Base-by-base conservation (phyloP, 2,329 filamentous ascomycete species). In the Neonectria faginata region DNA sequence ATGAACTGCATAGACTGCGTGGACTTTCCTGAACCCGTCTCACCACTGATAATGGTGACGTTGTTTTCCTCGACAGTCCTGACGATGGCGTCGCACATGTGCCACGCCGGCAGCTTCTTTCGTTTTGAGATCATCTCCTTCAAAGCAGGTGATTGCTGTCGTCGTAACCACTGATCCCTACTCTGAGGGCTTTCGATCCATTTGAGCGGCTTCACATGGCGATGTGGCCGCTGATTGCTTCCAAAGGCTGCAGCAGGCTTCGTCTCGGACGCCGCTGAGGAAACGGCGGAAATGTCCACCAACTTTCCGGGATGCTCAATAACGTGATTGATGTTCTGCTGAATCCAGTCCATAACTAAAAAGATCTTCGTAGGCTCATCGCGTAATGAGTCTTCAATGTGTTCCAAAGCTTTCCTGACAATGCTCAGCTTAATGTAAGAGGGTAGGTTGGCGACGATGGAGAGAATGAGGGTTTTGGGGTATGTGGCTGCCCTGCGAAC, bases 1-100 rank as follows among this genome's bases (percentile, higher is more conserved):
- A 99, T 86, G 78, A 98, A 99, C 77, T 99, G 96, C 36, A 98
- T 93, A 2, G 93, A 96, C 78, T 99, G 96, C 0, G 96, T 98
- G 53, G 93, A 97, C 79, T 99, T 99, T 75, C 96, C 96, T 18
- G 93, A 97, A 57, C 96, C 96, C 4, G 96, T 99, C 80, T 98
- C 96, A 70, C 96, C 96, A 47, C 94, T 97, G 72, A 99, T 96
- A 73, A 99, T 97, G 1, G 93, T 97, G 55, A 99, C 94, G 78
- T 97, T 91, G 74, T 95, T 89, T 5, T 85, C 82, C 45, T 86
- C 86, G 53, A 99, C 92, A 0, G 92, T 91, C 20, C 86, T 78
- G 10, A 98, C 88, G 31, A 99, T 92, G 1, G 86, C 83, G 20
- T 95, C 89, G 71, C 88, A 89, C 72, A 96, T 88, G 64, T 88